Percentiles rank a stretch among this genome's conserved stretches.
Conservation (phyloP, 1,139 yeast genomes). For the Taphrina flavorubra region DNA sequence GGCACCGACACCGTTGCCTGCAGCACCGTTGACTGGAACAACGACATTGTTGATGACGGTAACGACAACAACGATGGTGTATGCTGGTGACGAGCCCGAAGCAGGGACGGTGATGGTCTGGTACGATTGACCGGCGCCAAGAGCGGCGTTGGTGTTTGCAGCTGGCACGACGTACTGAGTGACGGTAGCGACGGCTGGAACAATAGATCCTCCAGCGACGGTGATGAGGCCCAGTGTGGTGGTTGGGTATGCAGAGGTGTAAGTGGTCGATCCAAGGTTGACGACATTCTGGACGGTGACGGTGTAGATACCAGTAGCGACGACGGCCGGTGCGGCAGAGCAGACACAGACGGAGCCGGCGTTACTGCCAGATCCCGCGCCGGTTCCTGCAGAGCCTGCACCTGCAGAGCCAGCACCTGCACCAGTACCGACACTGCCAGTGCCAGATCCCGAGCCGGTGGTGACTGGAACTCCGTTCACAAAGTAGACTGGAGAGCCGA, state of each 20-base stretch:
- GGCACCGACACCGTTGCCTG: conserved; percentile 28
- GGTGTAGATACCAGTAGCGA: conserved; percentile 35
- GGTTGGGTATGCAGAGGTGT: conserved; percentile 40
- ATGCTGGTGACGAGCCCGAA: conserved; percentile 15
- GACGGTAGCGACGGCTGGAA: conserved; percentile 41
- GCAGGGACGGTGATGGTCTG: conserved; percentile 27
- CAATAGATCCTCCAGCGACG: conserved; percentile 34
- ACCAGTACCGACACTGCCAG: not conserved
- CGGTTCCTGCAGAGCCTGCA: conserved; percentile 2
- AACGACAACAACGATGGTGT: conserved; percentile 26
- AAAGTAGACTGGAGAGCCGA: conserved; percentile 10
- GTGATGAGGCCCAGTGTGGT: conserved; percentile 38
- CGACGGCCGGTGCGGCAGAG: conserved; percentile 31
- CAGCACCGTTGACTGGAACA: conserved; percentile 27
- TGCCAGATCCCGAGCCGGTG: not conserved
- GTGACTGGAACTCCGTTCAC: not conserved
- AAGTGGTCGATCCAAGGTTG: conserved; percentile 26
- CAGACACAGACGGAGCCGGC: conserved; percentile 28
- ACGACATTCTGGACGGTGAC: conserved; percentile 27
- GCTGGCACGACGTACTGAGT: conserved; percentile 29
- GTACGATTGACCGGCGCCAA: conserved; percentile 31
- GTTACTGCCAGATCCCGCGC: not conserved
- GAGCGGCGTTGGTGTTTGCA: conserved; percentile 37
- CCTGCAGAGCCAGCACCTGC: conserved; percentile 7
- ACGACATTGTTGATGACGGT: conserved; percentile 32